Conservation (phyloP, 176 grass and related monocot species). For the Oryza longistaminata region DNA sequence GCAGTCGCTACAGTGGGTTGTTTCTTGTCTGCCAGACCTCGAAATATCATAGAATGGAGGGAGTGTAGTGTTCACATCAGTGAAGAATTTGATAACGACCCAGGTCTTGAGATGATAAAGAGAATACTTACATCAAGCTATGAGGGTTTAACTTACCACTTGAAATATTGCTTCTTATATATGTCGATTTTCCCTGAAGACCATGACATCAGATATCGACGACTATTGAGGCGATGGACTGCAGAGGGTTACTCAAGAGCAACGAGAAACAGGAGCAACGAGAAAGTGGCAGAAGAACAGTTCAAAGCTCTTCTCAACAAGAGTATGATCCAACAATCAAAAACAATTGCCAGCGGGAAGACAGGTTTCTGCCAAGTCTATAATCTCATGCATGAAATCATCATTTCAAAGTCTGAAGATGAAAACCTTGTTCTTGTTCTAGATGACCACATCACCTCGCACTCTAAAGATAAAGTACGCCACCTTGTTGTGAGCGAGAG, state of each 20-base stretch:
- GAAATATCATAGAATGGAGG: background rate
- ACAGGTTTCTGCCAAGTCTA: background rate
- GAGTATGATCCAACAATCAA: constrained; percentile 30
- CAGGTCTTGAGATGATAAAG: background rate
- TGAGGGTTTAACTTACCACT: constrained; percentile 39
- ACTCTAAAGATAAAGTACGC: background rate
- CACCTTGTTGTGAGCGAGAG: background rate
- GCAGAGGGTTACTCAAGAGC: constrained; percentile 36
- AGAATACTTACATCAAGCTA: constrained; percentile 23
- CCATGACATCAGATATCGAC: background rate
- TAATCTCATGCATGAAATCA: constrained; percentile 33
- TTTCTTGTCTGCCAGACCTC: background rate
- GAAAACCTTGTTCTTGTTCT: constrained; percentile 32
- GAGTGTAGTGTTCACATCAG: constrained; percentile 26
- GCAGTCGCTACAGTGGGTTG: constrained; percentile 44
- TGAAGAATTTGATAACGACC: constrained; percentile 27
- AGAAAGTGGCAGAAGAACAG: constrained; percentile 10
- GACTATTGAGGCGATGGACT: constrained; percentile 27
- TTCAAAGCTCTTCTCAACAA: constrained; percentile 24
- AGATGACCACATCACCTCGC: background rate
- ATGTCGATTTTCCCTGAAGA: constrained; percentile 24
- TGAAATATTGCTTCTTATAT: constrained; percentile 22
- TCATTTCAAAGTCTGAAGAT: constrained; percentile 14
- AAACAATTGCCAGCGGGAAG: too few relatives aligned
- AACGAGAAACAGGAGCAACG: background rate